These are phyloP conservation scores for Candida sp. DNA, from an alignment of 1,139 yeast species.

Conservation along the genomic window DNA sequence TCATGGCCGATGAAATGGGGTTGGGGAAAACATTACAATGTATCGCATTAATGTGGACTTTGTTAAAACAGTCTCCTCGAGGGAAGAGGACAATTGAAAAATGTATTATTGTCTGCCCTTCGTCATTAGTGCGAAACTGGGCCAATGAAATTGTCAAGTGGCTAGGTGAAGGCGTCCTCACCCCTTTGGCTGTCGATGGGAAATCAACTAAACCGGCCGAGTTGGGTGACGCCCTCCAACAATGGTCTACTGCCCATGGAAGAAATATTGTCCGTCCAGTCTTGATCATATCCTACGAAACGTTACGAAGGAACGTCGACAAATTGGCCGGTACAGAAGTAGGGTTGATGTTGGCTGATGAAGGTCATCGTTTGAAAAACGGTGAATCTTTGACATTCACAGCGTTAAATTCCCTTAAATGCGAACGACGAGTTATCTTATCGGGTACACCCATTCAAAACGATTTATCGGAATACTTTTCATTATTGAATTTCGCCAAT, in stretches of 20 bases:
- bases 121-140: slow-evolving; percentile 94
- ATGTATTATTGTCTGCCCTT: slow-evolving; percentile 94
- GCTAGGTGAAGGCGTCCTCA: slow-evolving; percentile 88
- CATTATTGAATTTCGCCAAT: slow-evolving; percentile 86
- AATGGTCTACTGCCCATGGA: slow-evolving; percentile 91
- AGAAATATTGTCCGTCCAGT: slow-evolving; percentile 92
- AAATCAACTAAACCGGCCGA: slow-evolving; percentile 68
- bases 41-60: slow-evolving; percentile 89
- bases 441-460: slow-evolving; percentile 99
- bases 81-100: slow-evolving; percentile 84
- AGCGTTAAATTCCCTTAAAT: slow-evolving; percentile 76
- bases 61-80: slow-evolving; percentile 85
- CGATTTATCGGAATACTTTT: slow-evolving; percentile 92
- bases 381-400: slow-evolving; percentile 94
- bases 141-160: slow-evolving; percentile 95
- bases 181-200: slow-evolving; percentile 93
- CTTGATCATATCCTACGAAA: slow-evolving; percentile 92
- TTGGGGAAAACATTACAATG: slow-evolving; percentile 96
- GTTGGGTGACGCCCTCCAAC: slow-evolving; percentile 64
- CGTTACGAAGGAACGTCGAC: slow-evolving; percentile 82
- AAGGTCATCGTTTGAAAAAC: slow-evolving; percentile 93
- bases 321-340: slow-evolving; percentile 75
- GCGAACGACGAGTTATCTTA: slow-evolving; percentile 84
- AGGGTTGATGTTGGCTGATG: slow-evolving; percentile 91
- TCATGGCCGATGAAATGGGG: slow-evolving; percentile 99